Percentiles rank a stretch among this genome's conserved stretches.
These are phyloP conservation scores for Combretum micranthum DNA, from an alignment of 345 rosid genomes.

Conservation along the genomic window DNA sequence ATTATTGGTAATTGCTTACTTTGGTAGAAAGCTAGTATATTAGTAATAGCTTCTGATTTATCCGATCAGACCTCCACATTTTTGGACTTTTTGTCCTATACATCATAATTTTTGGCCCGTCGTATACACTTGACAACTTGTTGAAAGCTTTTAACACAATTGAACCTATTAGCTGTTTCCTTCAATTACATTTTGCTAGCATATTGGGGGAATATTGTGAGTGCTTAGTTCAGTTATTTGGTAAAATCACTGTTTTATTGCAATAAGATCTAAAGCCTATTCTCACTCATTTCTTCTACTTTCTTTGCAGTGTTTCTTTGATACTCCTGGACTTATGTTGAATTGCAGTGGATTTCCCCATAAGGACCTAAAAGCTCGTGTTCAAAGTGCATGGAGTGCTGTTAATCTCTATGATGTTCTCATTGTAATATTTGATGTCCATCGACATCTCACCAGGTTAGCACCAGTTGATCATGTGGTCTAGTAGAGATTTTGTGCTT, in stretches of 20 bases:
- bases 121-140: no score
- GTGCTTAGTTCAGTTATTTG: neutral
- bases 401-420: constrained; percentile 74
- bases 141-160: no score
- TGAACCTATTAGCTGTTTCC: no score
- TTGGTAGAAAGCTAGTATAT: no score
- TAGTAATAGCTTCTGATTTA: no score
- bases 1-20: no score
- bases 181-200: no score
- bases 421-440: constrained; percentile 84
- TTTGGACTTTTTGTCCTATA: no score
- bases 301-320: constrained; percentile 72
- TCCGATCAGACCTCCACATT: no score
- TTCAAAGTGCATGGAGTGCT: constrained; percentile 79
- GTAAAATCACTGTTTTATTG: constrained; percentile 4
- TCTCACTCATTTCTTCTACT: constrained; percentile 6
- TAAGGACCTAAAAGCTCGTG: constrained; percentile 75
- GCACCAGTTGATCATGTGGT: neutral
- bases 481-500: no score
- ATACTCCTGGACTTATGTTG: constrained; percentile 83
- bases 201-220: neutral
- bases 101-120: no score
- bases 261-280: neutral
- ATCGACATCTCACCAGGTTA: constrained; percentile 81
- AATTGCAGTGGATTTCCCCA: constrained; percentile 54